Evolutionary conservation across 2,329 filamentous ascomycete species (phyloP), one percentile per base, ranked within the genome.

Genomic region (Didymosphaeria variabile): DNA sequence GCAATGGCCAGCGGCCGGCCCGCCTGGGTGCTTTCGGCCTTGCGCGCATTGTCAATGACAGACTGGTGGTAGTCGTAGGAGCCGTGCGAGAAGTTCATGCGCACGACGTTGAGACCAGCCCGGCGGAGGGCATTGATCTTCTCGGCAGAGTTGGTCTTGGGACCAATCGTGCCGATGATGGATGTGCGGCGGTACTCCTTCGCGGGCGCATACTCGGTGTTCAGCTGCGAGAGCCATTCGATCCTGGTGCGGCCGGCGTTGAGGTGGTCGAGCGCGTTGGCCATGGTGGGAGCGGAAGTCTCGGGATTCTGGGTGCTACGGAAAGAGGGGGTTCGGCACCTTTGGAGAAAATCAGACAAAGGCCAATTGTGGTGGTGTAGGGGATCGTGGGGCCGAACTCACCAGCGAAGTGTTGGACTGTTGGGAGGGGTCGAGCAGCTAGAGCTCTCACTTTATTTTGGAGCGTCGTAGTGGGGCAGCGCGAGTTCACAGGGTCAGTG

Each of bases 31-130:
- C 86, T 88, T 84, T 97, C 94, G 68, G 95, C 95, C 78, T 91
- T 87, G 77, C 93, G 92, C 71, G 94, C 88, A 84, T 99, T 90
- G 86, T 99, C 93, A 77, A 99, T 97, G 79, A 99, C 95, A 66
- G 93, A 94, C 87, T 98, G 93, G 85, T 97, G 94, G 85, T 97
- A 99, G 84, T 90, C 94, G 82, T 98, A 95, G 70, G 90, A 90
- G 75, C 92, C 92, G 82, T 97, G 92, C 68, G 91, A 97, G 81
- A 98, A 98, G 91, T 99, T 99, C 95, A 99, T 99, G 84, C 95
- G 94, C 72, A 98, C 95, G 71, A 99, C 93, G 83, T 98, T 98
- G 76, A 98, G 90, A 82, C 95, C 95, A 69, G 90, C 91, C 77
- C 86, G 87, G 80, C 94, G 92, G 75, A 99, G 91, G 80, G 90